Base-by-base conservation (phyloP, 306 rosid species). In the Quercus glauca region DNA sequence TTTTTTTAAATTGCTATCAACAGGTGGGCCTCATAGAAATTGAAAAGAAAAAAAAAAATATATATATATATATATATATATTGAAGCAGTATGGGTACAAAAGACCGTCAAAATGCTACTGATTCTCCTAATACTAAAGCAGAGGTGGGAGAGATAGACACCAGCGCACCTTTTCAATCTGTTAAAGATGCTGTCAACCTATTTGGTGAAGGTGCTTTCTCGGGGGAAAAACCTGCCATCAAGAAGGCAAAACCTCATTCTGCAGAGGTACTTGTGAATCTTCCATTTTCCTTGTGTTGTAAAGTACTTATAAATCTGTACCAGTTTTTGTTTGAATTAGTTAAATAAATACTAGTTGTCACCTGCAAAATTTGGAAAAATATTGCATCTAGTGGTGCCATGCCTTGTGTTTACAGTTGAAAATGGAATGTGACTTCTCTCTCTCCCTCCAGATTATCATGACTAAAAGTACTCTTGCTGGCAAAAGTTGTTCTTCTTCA, bases 101-200 rank as follows among this genome's bases (percentile, higher is more conserved):
- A 86, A 83, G 84, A 74, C 65, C 84, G 75, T 69, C 84, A 86
- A 51, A 87, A 73, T 87, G 87, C 86, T 61, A 76, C 88, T 3
- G 83, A 69, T 19, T 87, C 99, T 72, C 96, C 97, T 9, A 91
- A 19, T 75, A 81, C 93, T 41, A 92, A 90, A 78, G 91, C 85
- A 19, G 97, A 88, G 89, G 91, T 96, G 55, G 99, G 99, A 80
- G 99, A 96, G 90, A 96, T 96, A 25, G 99, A 96, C 85, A 96
- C 99, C 49, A 91, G 98, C 28, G 96, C 98, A 56, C 99, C 99
- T 45, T 96, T 96, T 76, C 99, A 96, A 75, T 96, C 99, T 41
- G 99, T 96, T 76, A 96, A 91, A 86, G 99, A 96, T 89, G 99
- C 99, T 12, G 98, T 96, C 78, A 82, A 85, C 52, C 84, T 93